These are phyloP conservation scores for Lindgomyces ingoldianus DNA, from an alignment of 495 filamentous ascomycete genomes.

Conservation along the genomic window DNA sequence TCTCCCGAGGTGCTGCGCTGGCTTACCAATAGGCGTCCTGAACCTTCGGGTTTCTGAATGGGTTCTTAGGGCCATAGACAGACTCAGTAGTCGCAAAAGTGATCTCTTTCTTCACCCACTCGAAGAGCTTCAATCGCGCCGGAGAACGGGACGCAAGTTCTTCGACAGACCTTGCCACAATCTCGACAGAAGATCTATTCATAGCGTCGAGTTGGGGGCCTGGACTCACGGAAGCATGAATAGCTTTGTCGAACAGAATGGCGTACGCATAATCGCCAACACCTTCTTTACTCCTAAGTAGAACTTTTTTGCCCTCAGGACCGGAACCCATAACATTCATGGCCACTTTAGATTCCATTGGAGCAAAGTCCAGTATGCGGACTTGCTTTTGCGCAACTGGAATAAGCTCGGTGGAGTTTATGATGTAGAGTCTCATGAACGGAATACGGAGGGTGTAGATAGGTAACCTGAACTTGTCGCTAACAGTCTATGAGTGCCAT, in stretches of 20 bases:
- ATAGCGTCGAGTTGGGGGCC: conserved; percentile 46
- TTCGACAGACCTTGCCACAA: conserved; percentile 35
- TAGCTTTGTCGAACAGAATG: conserved; percentile 39
- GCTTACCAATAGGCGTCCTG: conserved; percentile 52
- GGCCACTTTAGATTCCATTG: conserved; percentile 46
- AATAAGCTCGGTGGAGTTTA: conserved; percentile 44
- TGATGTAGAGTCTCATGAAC: conserved; percentile 46
- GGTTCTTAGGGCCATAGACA: conserved; percentile 55
- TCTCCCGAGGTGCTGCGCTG: background rate
- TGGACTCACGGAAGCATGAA: conserved; percentile 43
- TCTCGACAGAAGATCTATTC: conserved; percentile 46
- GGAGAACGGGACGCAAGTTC: conserved; percentile 14
- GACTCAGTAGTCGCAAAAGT: conserved; percentile 53
- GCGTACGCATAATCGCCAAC: conserved; percentile 44
- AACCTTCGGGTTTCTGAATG: conserved; percentile 47
- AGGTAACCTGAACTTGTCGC: conserved; percentile 22
- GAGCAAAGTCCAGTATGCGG: conserved; percentile 45
- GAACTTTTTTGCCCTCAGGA: conserved; percentile 38
- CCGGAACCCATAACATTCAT: conserved; percentile 41
- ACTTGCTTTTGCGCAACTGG: conserved; percentile 43
- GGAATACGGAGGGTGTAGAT: conserved; percentile 47
- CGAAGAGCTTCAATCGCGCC: conserved; percentile 19
- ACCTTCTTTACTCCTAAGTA: conserved; percentile 38
- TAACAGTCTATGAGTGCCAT: conserved; percentile 2
- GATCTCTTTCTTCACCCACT: conserved; percentile 51